Conservation (phyloP, 2,329 filamentous ascomycete genomes). For the Colletotrichum sp. region DNA sequence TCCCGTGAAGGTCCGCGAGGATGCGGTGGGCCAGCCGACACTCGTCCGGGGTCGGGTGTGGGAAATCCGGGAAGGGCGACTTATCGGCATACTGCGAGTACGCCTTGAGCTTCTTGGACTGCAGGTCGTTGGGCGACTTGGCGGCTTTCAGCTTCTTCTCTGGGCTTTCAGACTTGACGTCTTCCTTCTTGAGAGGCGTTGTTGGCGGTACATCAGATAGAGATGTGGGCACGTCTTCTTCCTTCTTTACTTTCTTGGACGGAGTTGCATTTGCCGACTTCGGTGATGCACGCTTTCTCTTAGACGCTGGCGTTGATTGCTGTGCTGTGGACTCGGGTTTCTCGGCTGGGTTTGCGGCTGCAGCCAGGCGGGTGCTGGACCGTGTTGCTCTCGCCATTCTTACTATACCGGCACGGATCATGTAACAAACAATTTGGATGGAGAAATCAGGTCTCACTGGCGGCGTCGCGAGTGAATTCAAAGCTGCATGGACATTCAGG, state of each 20-base stretch:
- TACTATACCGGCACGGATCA: neutral
- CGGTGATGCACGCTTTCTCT: slow-evolving; percentile 9
- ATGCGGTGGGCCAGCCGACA: slow-evolving; percentile 72
- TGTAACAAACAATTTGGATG: no score
- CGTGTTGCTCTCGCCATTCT: slow-evolving; percentile 20
- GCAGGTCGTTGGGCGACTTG: slow-evolving; percentile 30
- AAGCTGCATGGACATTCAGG: neutral
- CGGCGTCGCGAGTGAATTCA: neutral
- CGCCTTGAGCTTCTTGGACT: slow-evolving; percentile 47
- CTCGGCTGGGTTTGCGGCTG: neutral
- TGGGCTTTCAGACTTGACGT: slow-evolving; percentile 7
- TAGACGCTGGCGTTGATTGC: neutral
- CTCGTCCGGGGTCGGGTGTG: slow-evolving; percentile 68
- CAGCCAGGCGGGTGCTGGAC: slow-evolving; percentile 16
- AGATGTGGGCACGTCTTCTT: slow-evolving; percentile 3
- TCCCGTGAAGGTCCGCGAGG: slow-evolving; percentile 69
- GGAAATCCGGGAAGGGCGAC: slow-evolving; percentile 72
- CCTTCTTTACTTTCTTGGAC: slow-evolving; percentile 21
- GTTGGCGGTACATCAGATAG: neutral
- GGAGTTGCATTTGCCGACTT: neutral
- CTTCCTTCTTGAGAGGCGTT: slow-evolving; percentile 11
- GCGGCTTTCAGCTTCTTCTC: neutral
- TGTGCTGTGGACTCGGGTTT: neutral
- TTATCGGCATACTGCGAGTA: slow-evolving; percentile 42
- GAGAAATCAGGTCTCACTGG: neutral